A percentile compares a stretch with the other conserved stretches of the same genome.
Conservation (phyloP, 129 eudicot genomes). For the Flaveria bidentis region DNA sequence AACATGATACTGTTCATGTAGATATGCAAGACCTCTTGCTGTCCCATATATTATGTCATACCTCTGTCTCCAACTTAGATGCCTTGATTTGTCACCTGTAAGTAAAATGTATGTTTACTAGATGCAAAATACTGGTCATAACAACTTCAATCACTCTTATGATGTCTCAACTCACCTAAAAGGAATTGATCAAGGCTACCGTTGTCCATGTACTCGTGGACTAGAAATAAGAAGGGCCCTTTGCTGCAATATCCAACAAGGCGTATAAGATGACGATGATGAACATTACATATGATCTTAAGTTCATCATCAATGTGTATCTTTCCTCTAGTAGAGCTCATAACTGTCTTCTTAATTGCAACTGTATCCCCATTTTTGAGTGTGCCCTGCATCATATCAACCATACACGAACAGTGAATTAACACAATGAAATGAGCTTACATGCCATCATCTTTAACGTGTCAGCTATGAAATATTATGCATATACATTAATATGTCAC, state of each 20-base stretch:
- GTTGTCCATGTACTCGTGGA: constrained; percentile 68
- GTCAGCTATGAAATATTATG: background rate
- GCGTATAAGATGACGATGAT: constrained; percentile 64
- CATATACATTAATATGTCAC: background rate
- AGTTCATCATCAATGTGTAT: constrained; percentile 59
- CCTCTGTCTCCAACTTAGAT: constrained; percentile 59
- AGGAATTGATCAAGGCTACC: constrained; percentile 67
- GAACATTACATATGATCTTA: constrained; percentile 65
- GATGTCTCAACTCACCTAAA: constrained; percentile 43
- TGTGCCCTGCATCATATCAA: constrained; percentile 46
- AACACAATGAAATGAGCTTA: background rate
- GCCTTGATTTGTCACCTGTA: constrained; percentile 47
- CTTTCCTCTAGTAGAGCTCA: constrained; percentile 46
- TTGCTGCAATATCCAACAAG: constrained; percentile 61
- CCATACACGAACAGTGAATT: background rate
- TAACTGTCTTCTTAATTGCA: constrained; percentile 55
- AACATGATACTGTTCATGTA: constrained; percentile 66
- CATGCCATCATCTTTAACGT: background rate
- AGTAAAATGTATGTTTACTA: background rate
- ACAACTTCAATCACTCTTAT: background rate
- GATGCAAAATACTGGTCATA: constrained; percentile 5
- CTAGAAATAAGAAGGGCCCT: constrained; percentile 59
- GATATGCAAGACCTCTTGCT: constrained; percentile 71
- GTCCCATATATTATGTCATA: constrained; percentile 58
- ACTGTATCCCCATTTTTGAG: constrained; percentile 49